Evolutionary conservation across 768 basidiomycete species (phyloP).

Genomic region (Kwoniella sp.): DNA sequence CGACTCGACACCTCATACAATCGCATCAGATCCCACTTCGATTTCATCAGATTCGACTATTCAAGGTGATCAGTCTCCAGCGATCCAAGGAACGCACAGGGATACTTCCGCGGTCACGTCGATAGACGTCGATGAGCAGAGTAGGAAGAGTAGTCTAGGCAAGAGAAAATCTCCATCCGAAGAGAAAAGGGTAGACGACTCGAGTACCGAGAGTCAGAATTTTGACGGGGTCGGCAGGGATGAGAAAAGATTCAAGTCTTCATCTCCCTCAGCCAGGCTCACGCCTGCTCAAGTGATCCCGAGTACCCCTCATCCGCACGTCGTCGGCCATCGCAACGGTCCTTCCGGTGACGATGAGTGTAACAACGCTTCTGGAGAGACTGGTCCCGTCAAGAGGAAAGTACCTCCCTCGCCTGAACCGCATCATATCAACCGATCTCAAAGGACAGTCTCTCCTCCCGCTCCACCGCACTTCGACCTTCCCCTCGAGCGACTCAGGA

Average conservation of each 20-base stretch:
- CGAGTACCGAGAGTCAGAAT: no score
- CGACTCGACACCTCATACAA: background rate
- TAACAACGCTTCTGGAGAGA: background rate
- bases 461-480: background rate
- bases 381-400: background rate
- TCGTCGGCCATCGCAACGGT: background rate
- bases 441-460: background rate
- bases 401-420: slow-evolving; percentile 1
- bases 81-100: no score
- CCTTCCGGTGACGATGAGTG: background rate
- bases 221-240: background rate
- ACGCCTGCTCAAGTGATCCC: background rate
- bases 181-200: no score
- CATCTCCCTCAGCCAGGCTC: background rate
- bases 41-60: background rate
- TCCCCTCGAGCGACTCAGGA: background rate
- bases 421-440: slow-evolving; percentile 4
- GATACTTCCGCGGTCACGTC: background rate
- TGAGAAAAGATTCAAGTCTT: background rate
- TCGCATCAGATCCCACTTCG: background rate
- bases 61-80: background rate
- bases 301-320: background rate
- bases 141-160: background rate
- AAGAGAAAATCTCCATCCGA: background rate
- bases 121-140: background rate